Base-by-base conservation (phyloP, 2,329 filamentous ascomycete genomes). In the Didymella sp. region DNA sequence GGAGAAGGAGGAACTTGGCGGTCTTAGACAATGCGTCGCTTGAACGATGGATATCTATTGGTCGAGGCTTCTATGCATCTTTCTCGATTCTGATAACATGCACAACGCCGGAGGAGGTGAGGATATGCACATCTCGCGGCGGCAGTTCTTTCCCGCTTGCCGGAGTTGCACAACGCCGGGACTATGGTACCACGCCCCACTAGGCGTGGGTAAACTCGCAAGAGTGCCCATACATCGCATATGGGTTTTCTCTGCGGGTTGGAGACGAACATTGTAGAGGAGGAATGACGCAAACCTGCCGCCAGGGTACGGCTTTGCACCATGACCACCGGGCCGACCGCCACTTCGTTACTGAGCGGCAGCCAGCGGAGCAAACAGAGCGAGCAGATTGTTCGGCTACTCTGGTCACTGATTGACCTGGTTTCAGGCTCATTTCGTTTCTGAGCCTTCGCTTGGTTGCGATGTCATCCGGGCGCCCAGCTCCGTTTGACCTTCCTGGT, bases 111-210 rank as follows among this genome's bases (percentile, higher is more conserved):
- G 45, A 47, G 45, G 43, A 53, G 37, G 40, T 57, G 51, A 51
- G 44, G 51, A 58, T 35, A 45, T 48, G 58, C 38, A 45, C 53
- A n/a, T 46, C 38, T 58, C 41, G 56, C 46, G 33, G 28, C 38
- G 38, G 43, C 33, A 59, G 45, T 42, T 46, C 25, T 38, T 43
- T 64, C 40, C 63, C 62, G 61, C 56, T 62, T 72, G 61, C 63
- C 60, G 62, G 49, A 22, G 67, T 45, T 62, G 63, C 70, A 71
- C 70, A 61, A 38, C 58, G 38, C 68, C 68, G 44, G 51, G 25
- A 52, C 15, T 48, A n/a, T 57, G 61, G 64, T 40, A 59, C 54
- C 58, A 61, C 42, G 49, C 13, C 50, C 63, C 48, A 56, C 50
- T 49, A 49, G 58, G 49, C 24, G 13, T 28, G 7, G 45, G 25